Percentiles rank a stretch among this genome's conserved stretches.
Evolutionary conservation across 78 protist species (phyloP).

Genomic region (Trichosphaerium sp.): DNA sequence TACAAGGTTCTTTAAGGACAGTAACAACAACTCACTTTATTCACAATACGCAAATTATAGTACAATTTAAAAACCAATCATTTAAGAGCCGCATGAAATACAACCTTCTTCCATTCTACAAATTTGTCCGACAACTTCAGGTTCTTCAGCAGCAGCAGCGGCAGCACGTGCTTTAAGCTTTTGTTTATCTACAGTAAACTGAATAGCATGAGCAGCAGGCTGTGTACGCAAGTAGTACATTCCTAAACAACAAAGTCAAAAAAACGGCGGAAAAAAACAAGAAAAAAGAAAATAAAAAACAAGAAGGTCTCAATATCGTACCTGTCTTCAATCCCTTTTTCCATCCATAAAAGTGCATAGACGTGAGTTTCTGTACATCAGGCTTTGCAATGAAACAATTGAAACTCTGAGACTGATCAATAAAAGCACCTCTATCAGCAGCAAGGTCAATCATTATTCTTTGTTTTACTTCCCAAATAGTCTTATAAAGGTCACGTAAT

Average conservation of each 20-base stretch:
- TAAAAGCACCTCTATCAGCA: conserved; percentile 95
- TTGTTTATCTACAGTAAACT: conserved; percentile 90
- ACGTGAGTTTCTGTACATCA: conserved; percentile 71
- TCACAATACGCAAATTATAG: too few relatives aligned
- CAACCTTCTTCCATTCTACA: conserved; percentile 55
- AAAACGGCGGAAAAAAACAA: too few relatives aligned
- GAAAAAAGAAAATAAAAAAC: too few relatives aligned
- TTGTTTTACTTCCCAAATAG: conserved; percentile 96
- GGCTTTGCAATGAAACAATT: conserved; percentile 87
- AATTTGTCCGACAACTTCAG: background rate
- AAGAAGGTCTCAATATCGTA: too few relatives aligned
- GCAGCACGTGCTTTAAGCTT: background rate
- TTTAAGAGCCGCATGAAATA: conserved; percentile 30
- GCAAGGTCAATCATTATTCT: conserved; percentile 89
- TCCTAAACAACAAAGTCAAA: too few relatives aligned
- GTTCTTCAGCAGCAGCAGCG: background rate
- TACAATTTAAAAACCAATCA: too few relatives aligned
- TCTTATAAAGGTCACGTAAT: conserved; percentile 79
- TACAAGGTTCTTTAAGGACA: too few relatives aligned
- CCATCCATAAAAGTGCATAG: conserved; percentile 98
- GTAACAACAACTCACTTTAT: too few relatives aligned
- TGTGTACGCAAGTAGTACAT: conserved; percentile 95
- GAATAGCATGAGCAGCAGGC: conserved; percentile 92
- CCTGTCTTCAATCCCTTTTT: conserved; percentile 97
- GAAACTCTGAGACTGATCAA: conserved; percentile 87